A percentile compares a stretch with the other conserved stretches of the same genome.
These are phyloP conservation scores for Escovopsis sp. DNA, from an alignment of 2,329 filamentous ascomycete genomes.

Conservation along the genomic window DNA sequence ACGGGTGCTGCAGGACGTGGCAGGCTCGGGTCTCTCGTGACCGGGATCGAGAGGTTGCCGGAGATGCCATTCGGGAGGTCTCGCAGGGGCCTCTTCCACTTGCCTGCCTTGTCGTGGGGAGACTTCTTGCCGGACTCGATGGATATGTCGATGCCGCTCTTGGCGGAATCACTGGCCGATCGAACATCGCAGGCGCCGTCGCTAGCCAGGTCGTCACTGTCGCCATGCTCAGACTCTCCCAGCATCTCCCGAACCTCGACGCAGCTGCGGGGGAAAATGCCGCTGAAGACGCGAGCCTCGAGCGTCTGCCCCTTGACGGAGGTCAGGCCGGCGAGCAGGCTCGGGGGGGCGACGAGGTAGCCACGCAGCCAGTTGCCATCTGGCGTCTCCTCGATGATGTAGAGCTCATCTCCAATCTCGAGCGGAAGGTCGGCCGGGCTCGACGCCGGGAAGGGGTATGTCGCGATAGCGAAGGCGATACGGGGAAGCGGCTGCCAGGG, in stretches of 20 bases:
- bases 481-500: constrained; percentile 94
- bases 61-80: constrained; percentile 25
- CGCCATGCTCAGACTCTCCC: constrained; percentile 49
- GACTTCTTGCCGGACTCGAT: constrained; percentile 21
- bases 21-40: constrained; percentile 46
- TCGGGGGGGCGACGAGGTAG: constrained; percentile 88
- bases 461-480: constrained; percentile 95
- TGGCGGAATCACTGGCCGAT: constrained; percentile 34
- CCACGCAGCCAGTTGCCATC: constrained; percentile 88
- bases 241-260: constrained; percentile 90
- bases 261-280: constrained; percentile 88
- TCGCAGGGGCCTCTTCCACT: constrained; percentile 15
- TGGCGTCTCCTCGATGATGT: constrained; percentile 93
- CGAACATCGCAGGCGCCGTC: constrained; percentile 17
- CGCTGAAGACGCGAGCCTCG: constrained; percentile 93
- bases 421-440: constrained; percentile 83
- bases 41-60: constrained; percentile 29
- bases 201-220: constrained; percentile 23
- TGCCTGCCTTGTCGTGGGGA: constrained; percentile 16
- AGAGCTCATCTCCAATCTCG: constrained; percentile 94
- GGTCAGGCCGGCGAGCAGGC: constrained; percentile 78
- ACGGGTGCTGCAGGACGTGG: constrained; percentile 81
- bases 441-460: constrained; percentile 79
- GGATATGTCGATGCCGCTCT: constrained; percentile 32
- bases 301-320: constrained; percentile 84